Conservation (phyloP, 1,284 basidiomycete genomes). For the Cryptococcus maquisensis region DNA sequence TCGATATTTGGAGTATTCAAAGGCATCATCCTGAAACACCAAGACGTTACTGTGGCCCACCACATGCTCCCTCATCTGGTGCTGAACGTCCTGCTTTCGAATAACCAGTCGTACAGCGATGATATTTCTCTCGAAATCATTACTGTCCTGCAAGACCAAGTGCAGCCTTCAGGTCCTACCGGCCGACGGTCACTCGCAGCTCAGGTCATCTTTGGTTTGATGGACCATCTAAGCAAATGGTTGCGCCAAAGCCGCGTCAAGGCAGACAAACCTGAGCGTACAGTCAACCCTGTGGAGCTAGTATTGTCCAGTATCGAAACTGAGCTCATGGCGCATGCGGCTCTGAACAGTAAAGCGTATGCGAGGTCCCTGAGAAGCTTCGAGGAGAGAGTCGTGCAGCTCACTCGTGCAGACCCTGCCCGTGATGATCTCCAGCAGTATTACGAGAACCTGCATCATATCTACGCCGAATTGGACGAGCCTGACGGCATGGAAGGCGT, state of each 20-base stretch:
- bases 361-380: slow-evolving; percentile 93
- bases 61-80: slow-evolving; percentile 89
- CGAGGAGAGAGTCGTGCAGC: slow-evolving; percentile 66
- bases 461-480: slow-evolving; percentile 93
- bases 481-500: slow-evolving; percentile 99
- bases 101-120: slow-evolving; percentile 59
- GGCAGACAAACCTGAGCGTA: slow-evolving; percentile 53
- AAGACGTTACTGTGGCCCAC: slow-evolving; percentile 86
- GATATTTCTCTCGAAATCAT: slow-evolving; percentile 73
- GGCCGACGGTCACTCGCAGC: slow-evolving; percentile 83
- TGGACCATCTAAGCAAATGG: slow-evolving; percentile 95
- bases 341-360: slow-evolving; percentile 88
- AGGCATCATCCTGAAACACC: slow-evolving; percentile 67
- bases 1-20: slow-evolving; percentile 76
- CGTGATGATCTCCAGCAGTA: slow-evolving; percentile 63
- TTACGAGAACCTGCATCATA: slow-evolving; percentile 90
- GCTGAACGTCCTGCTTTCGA: slow-evolving; percentile 78
- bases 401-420: slow-evolving; percentile 51
- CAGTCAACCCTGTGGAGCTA: slow-evolving; percentile 60
- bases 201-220: slow-evolving; percentile 88
- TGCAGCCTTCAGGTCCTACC: slow-evolving; percentile 59
- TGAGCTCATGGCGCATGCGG: slow-evolving; percentile 86
- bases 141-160: slow-evolving; percentile 81
- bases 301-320: slow-evolving; percentile 79
- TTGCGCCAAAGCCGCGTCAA: slow-evolving; percentile 57